Base-by-base conservation (phyloP, 257 asterid species). In the Ilex asprella region DNA sequence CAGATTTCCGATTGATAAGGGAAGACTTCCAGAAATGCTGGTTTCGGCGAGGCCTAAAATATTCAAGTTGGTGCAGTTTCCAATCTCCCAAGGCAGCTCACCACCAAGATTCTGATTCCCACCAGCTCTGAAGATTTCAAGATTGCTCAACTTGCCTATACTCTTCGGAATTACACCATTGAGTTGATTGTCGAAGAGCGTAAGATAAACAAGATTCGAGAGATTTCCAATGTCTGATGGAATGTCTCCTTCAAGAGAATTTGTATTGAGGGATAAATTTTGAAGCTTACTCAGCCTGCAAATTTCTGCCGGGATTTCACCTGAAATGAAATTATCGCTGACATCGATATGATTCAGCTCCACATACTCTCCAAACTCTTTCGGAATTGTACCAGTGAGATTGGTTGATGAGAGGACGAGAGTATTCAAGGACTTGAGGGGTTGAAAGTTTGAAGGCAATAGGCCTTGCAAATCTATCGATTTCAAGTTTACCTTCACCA, bases 71-170 rank as follows among this genome's bases (percentile, higher is more conserved):
- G 77, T 72, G 82, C 99, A 93, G 82, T 81, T 87, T 6, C 99
- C 99, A 60, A 93, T 81, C 78, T 85, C 97, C 2, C 1, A 29
- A 30, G 99, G 99, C 69, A 93, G 59, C 30, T 67, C 79, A 0
- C 99, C 99, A 16, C 74, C 75, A 30, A 93, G 87, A 74, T 93
- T 85, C 55, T 79, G 94, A 57, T 93, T 93, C 31, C 99, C 99
- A 5, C 99, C 99, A 11, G 94, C 95, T 61, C 99, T 69, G 72
- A 93, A 67, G 0, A 77, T 69, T 21, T 89, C 87, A 16, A 93
- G 95, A 15, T 70, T 75, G 5, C 63, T 59, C 84, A 93, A 46
- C n/a, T 73, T 62, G 2, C 97, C 99, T 2, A 93, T 43, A 57
- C 86, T 81, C 56, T 29, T 27, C 0, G 99, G 99, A 56, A 93